Conservation (phyloP, 1,284 basidiomycete species). For the Apiotrichum porosum region DNA sequence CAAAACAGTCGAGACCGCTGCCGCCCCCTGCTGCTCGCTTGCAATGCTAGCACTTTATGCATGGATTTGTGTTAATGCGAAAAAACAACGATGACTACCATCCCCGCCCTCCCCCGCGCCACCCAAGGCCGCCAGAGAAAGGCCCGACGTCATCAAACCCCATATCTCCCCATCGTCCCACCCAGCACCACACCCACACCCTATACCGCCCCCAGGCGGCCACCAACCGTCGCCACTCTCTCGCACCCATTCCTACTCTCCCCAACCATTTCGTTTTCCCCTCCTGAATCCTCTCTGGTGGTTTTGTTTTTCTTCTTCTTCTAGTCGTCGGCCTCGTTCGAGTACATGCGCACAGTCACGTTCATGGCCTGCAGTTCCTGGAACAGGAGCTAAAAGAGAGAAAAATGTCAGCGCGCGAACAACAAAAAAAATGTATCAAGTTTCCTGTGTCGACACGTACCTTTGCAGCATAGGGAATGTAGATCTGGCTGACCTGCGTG, state of each 20-base stretch:
- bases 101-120: background rate
- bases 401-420: slow-evolving; percentile 2
- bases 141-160: background rate
- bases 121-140: too few species aligned
- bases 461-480: slow-evolving; percentile 80
- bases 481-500: slow-evolving; percentile 83
- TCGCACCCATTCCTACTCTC: background rate
- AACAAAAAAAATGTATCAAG: background rate
- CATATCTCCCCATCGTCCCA: background rate
- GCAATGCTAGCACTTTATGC: slow-evolving; percentile 7
- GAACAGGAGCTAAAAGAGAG: slow-evolving; percentile 17
- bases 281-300: too few species aligned
- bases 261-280: background rate
- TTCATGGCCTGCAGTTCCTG: slow-evolving; percentile 35
- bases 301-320: too few species aligned
- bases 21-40: too few species aligned
- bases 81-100: background rate
- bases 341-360: slow-evolving; percentile 27
- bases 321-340: slow-evolving; percentile 10
- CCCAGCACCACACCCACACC: background rate
- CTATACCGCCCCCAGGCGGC: too few species aligned
- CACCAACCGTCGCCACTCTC: background rate
- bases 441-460: slow-evolving; percentile 12
- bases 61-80: background rate
- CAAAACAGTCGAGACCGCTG: too few species aligned